Conservation (phyloP, 352 stramenopile genomes). For the Phytophthora boehmeriae region DNA sequence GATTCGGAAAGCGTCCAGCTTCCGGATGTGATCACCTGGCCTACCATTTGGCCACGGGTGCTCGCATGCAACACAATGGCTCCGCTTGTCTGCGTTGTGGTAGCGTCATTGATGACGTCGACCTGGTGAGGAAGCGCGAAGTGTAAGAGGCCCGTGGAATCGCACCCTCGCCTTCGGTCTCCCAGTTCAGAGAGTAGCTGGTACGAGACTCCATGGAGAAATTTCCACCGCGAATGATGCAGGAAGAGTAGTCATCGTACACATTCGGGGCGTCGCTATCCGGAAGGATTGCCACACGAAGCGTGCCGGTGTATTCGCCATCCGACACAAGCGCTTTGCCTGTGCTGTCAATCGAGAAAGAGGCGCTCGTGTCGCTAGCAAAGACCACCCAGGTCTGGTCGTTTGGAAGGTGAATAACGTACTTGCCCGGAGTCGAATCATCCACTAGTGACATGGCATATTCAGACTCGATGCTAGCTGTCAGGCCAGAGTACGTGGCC, state of each 20-base stretch:
- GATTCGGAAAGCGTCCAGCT: conserved; percentile 64
- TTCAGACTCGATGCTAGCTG: conserved; percentile 51
- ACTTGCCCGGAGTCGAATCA: conserved; percentile 53
- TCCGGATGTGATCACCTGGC: conserved; percentile 42
- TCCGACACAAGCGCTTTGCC: conserved; percentile 46
- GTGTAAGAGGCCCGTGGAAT: conserved; percentile 57
- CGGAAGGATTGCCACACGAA: conserved; percentile 67
- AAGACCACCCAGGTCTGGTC: conserved; percentile 83
- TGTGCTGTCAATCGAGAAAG: conserved; percentile 50
- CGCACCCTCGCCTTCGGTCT: conserved; percentile 55
- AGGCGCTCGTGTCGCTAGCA: conserved; percentile 43
- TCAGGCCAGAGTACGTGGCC: conserved; percentile 65
- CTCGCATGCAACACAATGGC: conserved; percentile 60
- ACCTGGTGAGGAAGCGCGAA: conserved; percentile 77
- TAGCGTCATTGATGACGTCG: conserved; percentile 36
- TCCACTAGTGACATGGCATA: conserved; percentile 56
- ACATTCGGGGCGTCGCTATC: conserved; percentile 38
- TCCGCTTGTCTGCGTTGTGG: conserved; percentile 24
- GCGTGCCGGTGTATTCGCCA: conserved; percentile 51
- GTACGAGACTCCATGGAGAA: conserved; percentile 60
- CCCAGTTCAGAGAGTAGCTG: conserved; percentile 71
- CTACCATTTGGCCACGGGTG: conserved; percentile 63
- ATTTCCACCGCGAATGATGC: conserved; percentile 56
- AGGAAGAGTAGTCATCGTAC: conserved; percentile 69
- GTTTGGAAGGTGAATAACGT: conserved; percentile 62